Evolutionary conservation across 2,329 filamentous ascomycete genomes (phyloP).

Genomic region (Xylariaceae sp.): DNA sequence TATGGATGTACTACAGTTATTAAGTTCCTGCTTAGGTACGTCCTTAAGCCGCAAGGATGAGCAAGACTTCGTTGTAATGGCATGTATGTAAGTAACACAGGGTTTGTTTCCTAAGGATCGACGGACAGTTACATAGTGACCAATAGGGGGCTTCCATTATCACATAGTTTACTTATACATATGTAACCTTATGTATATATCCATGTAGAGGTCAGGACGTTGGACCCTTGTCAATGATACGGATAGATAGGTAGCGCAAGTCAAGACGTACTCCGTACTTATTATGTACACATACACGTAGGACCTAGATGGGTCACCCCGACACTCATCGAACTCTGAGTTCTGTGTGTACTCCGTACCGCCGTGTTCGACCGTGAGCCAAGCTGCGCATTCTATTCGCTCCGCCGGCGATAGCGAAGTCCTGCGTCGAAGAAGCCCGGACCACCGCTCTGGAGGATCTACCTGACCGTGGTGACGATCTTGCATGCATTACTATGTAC

Average conservation of each 20-base stretch:
- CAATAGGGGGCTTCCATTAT: conserved; percentile 12
- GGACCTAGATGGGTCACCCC: not conserved
- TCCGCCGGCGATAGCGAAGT: not conserved
- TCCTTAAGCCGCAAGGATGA: not conserved
- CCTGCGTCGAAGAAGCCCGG: conserved; percentile 13
- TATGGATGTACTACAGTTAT: not conserved
- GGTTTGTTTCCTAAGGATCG: conserved; percentile 10
- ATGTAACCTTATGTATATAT: too few species aligned
- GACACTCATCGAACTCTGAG: not conserved
- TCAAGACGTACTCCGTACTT: not conserved
- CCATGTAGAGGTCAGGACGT: conserved; percentile 17
- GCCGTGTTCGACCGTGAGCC: too few species aligned
- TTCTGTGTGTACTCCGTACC: not conserved
- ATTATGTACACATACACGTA: too few species aligned
- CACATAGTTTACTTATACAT: too few species aligned
- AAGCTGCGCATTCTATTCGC: too few species aligned
- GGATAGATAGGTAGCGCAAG: conserved; percentile 20
- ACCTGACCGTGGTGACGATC: conserved; percentile 1
- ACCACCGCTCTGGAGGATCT: conserved; percentile 14
- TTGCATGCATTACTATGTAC: conserved; percentile 22
- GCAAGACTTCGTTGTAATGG: not conserved
- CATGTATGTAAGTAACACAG: not conserved
- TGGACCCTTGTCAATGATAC: conserved; percentile 13
- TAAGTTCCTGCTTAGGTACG: not conserved
- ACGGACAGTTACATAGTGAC: conserved; percentile 18